Conservation (phyloP, 2,329 filamentous ascomycete genomes). For the Botryotinia narcissicola region DNA sequence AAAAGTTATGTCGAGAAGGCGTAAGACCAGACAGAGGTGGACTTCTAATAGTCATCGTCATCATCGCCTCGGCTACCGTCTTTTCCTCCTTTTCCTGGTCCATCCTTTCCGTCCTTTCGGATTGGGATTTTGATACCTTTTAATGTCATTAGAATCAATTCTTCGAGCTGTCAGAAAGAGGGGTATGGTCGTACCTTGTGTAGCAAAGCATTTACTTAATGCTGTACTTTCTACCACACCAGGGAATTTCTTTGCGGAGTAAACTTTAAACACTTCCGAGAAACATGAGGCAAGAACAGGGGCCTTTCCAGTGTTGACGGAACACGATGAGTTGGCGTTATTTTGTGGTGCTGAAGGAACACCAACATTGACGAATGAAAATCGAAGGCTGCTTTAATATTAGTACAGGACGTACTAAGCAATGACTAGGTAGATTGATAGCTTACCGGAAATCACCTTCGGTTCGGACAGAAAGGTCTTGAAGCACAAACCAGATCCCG, state of each 20-base stretch:
- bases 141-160: neutral
- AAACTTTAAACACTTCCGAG: conserved; percentile 88
- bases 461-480: conserved; percentile 90
- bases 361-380: conserved; percentile 83
- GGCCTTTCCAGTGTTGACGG: conserved; percentile 70
- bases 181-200: conserved; percentile 75
- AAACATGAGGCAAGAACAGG: conserved; percentile 83
- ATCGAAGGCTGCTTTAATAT: conserved; percentile 50
- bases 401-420: neutral
- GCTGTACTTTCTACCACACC: conserved; percentile 92
- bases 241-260: conserved; percentile 96
- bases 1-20: neutral
- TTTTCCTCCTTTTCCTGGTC: conserved; percentile 39
- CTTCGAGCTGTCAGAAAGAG: neutral
- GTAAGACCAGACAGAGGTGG: neutral
- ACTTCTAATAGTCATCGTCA: conserved; percentile 23
- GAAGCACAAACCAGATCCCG: conserved; percentile 95
- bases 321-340: conserved; percentile 41
- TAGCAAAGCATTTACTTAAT: conserved; percentile 88
- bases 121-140: conserved; percentile 65
- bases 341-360: conserved; percentile 35
- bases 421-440: conserved; percentile 7
- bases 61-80: conserved; percentile 35
- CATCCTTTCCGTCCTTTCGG: conserved; percentile 88
- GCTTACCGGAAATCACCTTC: conserved; percentile 85